Evolutionary conservation across 2,329 filamentous ascomycete species (phyloP).

Genomic region (Elsinoe perseae): DNA sequence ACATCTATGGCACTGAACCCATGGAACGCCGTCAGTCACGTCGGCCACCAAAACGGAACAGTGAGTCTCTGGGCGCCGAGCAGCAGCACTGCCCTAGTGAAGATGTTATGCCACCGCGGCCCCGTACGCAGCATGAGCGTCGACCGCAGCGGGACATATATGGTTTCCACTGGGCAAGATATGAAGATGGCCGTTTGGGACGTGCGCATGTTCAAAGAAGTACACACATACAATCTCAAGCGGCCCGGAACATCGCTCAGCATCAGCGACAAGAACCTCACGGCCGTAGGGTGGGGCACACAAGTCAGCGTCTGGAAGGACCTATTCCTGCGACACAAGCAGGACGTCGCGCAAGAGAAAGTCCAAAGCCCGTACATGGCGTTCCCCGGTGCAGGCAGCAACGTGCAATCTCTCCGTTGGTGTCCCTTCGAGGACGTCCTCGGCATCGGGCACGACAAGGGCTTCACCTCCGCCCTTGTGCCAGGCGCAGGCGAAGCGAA

Average conservation of each 20-base stretch:
- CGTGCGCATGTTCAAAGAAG: slow-evolving; percentile 84
- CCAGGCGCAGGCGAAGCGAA: slow-evolving; percentile 96
- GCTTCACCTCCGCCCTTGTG: slow-evolving; percentile 83
- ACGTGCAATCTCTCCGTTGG: slow-evolving; percentile 75
- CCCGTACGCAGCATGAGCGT: slow-evolving; percentile 79
- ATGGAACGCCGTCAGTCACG: slow-evolving; percentile 83
- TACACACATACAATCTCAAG: slow-evolving; percentile 79
- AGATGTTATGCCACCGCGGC: slow-evolving; percentile 80
- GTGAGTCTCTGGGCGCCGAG: slow-evolving; percentile 97
- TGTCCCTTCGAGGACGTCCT: slow-evolving; percentile 93
- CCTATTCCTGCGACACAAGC: slow-evolving; percentile 62
- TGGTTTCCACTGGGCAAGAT: slow-evolving; percentile 89
- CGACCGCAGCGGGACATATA: slow-evolving; percentile 85
- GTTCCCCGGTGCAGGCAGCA: slow-evolving; percentile 80
- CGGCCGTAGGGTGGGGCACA: slow-evolving; percentile 86
- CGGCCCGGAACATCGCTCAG: slow-evolving; percentile 75
- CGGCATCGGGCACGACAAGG: slow-evolving; percentile 72
- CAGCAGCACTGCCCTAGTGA: slow-evolving; percentile 75
- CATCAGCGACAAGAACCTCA: slow-evolving; percentile 82
- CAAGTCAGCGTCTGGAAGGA: slow-evolving; percentile 85
- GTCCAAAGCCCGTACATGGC: slow-evolving; percentile 84
- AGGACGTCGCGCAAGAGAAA: slow-evolving; percentile 58
- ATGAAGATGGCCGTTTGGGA: slow-evolving; percentile 93
- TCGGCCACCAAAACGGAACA: slow-evolving; percentile 89
- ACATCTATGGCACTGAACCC: slow-evolving; percentile 82